Base-by-base conservation (phyloP, 345 rosid species). In the Citrus inodora region DNA sequence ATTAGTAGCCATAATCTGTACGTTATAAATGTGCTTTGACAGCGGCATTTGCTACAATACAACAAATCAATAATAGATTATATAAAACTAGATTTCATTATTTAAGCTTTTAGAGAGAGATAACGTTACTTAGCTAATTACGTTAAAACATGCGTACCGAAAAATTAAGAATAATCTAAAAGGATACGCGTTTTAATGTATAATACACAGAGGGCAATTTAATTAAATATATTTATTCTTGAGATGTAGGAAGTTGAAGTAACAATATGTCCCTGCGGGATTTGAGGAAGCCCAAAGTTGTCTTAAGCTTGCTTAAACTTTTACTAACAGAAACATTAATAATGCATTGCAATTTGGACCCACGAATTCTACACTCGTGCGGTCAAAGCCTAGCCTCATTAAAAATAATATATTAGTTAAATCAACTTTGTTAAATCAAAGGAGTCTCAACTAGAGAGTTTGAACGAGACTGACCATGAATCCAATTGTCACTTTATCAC, bases 211-310 rank as follows among this genome's bases (percentile, higher is more conserved):
- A 16, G 7, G 17, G 3, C 14, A 21, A 51, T 73, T 37, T 37
- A 9, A 59, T 78, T 69, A 76, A 78, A 73, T 37, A 72, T 37
- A 68, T 14, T 46, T 32, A 58, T 70, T 62, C 61, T 77, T 30
- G 24, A 16, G 75, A 78, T 80, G 91, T 84, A 65, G 84, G 85
- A 80, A 67, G 75, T 75, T 77, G 72, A 62, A 86, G 84, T 14
- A 86, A 87, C 90, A 86, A 81, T 38, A 78, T 46, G 80, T 80
- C 83, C 89, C 90, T 77, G 86, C 82, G 82, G 76, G 74, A 81
- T 64, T 83, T 78, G 85, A 84, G 87, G 79, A 84, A 56, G 55
- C 84, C 85, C 83, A 55, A 38, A 66, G 78, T 71, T 68, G 68
- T 27, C 70, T 65, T 53, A 40, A 48, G 69, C 16, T 58, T 83